Evolutionary conservation across 2,329 filamentous ascomycete species (phyloP).

Genomic region (Acephala macrosclerotiorum): DNA sequence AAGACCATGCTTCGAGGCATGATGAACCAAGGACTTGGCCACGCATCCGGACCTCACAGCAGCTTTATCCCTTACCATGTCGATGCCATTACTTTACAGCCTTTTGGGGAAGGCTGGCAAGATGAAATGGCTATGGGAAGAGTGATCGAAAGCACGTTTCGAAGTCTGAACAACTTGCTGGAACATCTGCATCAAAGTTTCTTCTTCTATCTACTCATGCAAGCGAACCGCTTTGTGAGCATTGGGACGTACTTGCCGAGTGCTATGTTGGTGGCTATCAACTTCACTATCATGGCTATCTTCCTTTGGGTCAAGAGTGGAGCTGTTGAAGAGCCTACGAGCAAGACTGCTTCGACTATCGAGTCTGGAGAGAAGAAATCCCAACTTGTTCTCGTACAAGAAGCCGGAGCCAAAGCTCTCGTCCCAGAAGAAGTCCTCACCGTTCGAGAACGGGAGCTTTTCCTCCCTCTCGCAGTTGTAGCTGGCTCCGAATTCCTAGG

Average conservation of each 20-base stretch:
- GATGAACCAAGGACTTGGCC: slow-evolving; percentile 88
- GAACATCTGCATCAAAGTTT: slow-evolving; percentile 99
- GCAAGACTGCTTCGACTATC: slow-evolving; percentile 28
- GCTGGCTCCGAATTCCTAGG: slow-evolving; percentile 77
- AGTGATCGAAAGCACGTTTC: slow-evolving; percentile 87
- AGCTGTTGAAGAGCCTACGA: slow-evolving; percentile 38
- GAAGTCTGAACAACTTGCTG: slow-evolving; percentile 93
- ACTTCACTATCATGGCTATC: slow-evolving; percentile 95
- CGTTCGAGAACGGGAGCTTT: slow-evolving; percentile 60
- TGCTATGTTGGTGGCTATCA: slow-evolving; percentile 95
- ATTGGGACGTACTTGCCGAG: slow-evolving; percentile 97
- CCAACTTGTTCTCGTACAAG: slow-evolving; percentile 35
- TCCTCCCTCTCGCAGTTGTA: slow-evolving; percentile 78
- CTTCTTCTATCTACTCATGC: slow-evolving; percentile 97
- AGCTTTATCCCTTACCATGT: slow-evolving; percentile 98
- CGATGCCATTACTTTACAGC: slow-evolving; percentile 91
- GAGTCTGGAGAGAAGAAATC: slow-evolving; percentile 46
- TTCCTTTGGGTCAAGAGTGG: slow-evolving; percentile 93
- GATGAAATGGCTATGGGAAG: slow-evolving; percentile 96
- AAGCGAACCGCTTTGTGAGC: slow-evolving; percentile 91
- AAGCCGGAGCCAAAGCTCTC: slow-evolving; percentile 35
- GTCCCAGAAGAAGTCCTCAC: slow-evolving; percentile 32
- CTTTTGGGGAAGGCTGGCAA: slow-evolving; percentile 91
- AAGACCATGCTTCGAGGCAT: slow-evolving; percentile 91
- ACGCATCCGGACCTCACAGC: slow-evolving; percentile 90